Base-by-base conservation (phyloP, 306 rosid species). In the Urtica urens region DNA sequence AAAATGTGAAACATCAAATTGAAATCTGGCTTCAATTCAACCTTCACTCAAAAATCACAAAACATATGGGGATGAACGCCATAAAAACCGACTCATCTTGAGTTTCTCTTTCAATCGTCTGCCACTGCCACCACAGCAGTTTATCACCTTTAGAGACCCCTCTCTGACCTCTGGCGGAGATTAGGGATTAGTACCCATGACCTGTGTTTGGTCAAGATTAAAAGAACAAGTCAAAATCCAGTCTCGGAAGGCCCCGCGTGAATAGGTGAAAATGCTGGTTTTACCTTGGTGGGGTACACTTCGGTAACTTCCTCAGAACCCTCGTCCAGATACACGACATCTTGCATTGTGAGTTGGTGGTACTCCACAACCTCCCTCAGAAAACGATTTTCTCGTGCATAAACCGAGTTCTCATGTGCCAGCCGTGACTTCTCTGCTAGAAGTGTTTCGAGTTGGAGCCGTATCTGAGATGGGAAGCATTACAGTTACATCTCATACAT, bases 331-430 rank as follows among this genome's bases (percentile, higher is more conserved):
- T 85, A 78, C 40, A 92, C 96, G 33, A 92, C 86, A 55, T 92
- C 94, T 67, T 92, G 99, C 99, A 75, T 82, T 0, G 93, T 92
- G 22, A 92, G 88, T 59, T 92, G 99, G 57, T 92, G 99, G 59
- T 84, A 92, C 40, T 92, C 99, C 53, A 92, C 99, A 27, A 92
- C 69, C 66, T 92, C 99, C 76, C 96, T 85, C 13, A 85, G 66
- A 69, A 92, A 92, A 12, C 99, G 92, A 51, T 92, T 92, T 63
- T 92, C 99, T 2, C 96, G 70, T 0, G 99, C 73, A 61, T 79
- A 86, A 65, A 80, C 73, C 54, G 88, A 84, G 16, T 92, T 92
- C 66, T 85, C 99, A 33, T 70, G 65, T 0, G 96, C 99, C 67
- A 92, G 53, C 39, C 99, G 80, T 13, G 94, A 74, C 79, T 92